Evolutionary conservation across 768 basidiomycete genomes (phyloP), one percentile per base, ranked within the genome.

Genomic region (Lactarius sanguifluus): DNA sequence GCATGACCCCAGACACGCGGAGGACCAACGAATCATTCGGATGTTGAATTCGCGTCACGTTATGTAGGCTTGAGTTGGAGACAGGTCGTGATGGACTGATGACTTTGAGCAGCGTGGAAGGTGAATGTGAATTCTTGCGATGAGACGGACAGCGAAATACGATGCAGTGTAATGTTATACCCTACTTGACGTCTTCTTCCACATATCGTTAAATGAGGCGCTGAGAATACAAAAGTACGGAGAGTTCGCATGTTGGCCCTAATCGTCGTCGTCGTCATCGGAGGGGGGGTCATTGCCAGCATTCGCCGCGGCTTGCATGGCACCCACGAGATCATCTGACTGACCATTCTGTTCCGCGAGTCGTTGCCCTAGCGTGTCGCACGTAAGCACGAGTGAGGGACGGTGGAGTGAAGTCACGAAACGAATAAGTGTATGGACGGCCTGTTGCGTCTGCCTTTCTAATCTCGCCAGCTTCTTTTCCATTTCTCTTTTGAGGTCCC

Each of bases 401-500:
- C 8, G 64, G 36, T 9, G 30, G 57, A n/a, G 28, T 23, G n/a
- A 55, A 43, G 57, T 52, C 40, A 6, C 59, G 82, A 74, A 72
- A 98, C 96, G 89, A 73, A 98, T 98, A 25, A 98, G 83, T 3
- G 88, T 91, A 72, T 96, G 92, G 68, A 98, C 92, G 6, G 95
- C 86, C 76, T 96, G 92, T 68, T 96, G 92, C 1, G 94, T 97
- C 77, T 87, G 89, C 71, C 92, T 80, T 73, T 97, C 95, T n/a
- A 98, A 81, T 74, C 88, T 95, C 9, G 88, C 84, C 57, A 94
- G 77, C 75, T 92, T 94, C 80, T 90, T 93, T 64, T 96, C 92
- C 79, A 96, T 87, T 72, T 98, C 94, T 64, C 94, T 86, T 76
- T 95, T 96, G 72, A 97, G 81, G 75, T 96, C 94, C 95, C 94